Conservation (phyloP, 2,329 filamentous ascomycete species). For the Ophiostoma sp. region DNA sequence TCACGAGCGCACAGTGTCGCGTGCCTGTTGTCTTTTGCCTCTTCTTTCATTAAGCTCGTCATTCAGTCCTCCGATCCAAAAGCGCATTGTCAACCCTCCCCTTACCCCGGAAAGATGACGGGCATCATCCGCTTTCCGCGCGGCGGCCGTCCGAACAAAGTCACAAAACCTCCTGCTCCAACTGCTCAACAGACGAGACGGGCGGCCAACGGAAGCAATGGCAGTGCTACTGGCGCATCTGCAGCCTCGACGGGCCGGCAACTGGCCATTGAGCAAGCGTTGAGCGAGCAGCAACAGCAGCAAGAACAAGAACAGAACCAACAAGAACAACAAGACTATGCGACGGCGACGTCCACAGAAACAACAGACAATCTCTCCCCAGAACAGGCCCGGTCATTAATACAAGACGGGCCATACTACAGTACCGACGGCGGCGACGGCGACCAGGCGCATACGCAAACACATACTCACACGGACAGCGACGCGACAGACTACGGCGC, state of each 20-base stretch:
- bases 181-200: not conserved
- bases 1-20: not conserved
- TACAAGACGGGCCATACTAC: slow-evolving; percentile 10
- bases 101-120: slow-evolving; percentile 35
- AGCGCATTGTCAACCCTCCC: not conserved
- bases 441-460: not conserved
- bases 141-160: slow-evolving; percentile 45
- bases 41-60: not conserved
- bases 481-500: not conserved
- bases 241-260: slow-evolving; percentile 19
- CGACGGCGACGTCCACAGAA: not conserved
- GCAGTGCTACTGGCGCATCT: not conserved
- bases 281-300: slow-evolving; percentile 28
- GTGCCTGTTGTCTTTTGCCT: not conserved
- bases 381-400: not conserved
- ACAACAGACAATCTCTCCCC: not conserved
- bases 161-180: slow-evolving; percentile 42
- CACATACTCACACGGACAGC: not conserved
- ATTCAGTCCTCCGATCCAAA: not conserved
- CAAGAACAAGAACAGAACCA: not conserved
- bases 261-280: slow-evolving; percentile 24
- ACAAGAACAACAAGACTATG: not conserved
- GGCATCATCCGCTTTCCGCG: slow-evolving; percentile 41
- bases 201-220: not conserved
- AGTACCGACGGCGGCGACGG: not conserved